These are phyloP conservation scores for Fusarium duplospermum DNA, from an alignment of 2,329 filamentous ascomycete genomes.

Conservation along the genomic window DNA sequence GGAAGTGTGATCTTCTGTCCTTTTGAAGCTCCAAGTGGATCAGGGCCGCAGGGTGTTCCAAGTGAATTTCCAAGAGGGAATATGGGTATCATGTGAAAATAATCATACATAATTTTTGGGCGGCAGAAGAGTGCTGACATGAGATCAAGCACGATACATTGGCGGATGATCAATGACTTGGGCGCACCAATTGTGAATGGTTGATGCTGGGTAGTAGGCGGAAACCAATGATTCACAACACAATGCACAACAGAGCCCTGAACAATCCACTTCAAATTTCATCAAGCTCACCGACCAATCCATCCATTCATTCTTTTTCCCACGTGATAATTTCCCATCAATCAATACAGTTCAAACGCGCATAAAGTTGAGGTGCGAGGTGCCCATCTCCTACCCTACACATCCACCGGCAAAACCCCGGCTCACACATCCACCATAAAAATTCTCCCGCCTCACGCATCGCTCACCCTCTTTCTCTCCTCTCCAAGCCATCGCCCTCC, in stretches of 20 bases:
- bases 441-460: constrained; percentile 21
- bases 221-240: background rate
- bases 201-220: background rate
- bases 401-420: constrained; percentile 18
- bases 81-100: background rate
- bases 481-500: constrained; percentile 78
- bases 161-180: no score
- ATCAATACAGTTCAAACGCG: background rate
- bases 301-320: background rate
- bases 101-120: background rate
- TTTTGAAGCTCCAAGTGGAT: constrained; percentile 25
- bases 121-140: no score
- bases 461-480: constrained; percentile 49
- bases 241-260: background rate
- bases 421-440: constrained; percentile 19
- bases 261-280: background rate
- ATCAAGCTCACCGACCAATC: no score
- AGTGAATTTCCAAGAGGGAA: constrained; percentile 11
- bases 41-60: constrained; percentile 27
- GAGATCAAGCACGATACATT: no score
- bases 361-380: background rate
- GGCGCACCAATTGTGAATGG: background rate
- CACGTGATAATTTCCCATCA: background rate
- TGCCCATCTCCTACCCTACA: constrained; percentile 23
- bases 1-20: constrained; percentile 39